Conservation (phyloP, 2,329 filamentous ascomycete species). For the Akanthomyces lecanii region DNA sequence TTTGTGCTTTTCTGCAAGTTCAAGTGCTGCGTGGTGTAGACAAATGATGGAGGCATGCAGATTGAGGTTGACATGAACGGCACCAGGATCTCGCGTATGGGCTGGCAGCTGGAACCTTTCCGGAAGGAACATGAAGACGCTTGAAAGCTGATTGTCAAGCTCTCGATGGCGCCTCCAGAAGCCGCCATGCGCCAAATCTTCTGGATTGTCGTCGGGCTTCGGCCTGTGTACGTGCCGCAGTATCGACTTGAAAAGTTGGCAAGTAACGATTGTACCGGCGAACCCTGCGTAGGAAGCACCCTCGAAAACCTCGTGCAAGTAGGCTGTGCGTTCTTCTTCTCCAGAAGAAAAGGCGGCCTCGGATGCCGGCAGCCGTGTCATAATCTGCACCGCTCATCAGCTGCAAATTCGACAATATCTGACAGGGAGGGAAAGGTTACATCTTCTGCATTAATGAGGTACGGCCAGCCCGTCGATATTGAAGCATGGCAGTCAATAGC, state of each 20-base stretch:
- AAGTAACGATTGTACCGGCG: constrained; percentile 67
- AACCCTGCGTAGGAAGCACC: constrained; percentile 65
- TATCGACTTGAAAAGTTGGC: constrained; percentile 76
- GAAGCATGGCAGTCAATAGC: constrained; percentile 79
- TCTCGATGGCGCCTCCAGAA: constrained; percentile 85
- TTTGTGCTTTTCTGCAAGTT: constrained; percentile 71
- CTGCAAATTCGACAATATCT: neutral
- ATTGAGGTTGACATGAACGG: constrained; percentile 81
- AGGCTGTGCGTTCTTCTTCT: constrained; percentile 56
- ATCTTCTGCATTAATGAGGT: constrained; percentile 70
- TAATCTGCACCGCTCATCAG: constrained; percentile 44
- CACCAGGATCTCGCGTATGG: constrained; percentile 64
- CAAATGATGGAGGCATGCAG: constrained; percentile 86
- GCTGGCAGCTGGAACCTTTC: constrained; percentile 67
- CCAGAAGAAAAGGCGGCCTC: constrained; percentile 72
- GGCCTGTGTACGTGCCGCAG: constrained; percentile 74
- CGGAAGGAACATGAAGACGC: constrained; percentile 74
- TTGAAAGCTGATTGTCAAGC: constrained; percentile 76
- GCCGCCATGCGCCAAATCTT: constrained; percentile 67
- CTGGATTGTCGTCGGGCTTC: constrained; percentile 64
- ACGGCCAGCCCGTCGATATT: constrained; percentile 88
- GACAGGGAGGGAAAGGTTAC: constrained; percentile 30
- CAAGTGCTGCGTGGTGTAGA: constrained; percentile 82
- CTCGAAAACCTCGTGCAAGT: constrained; percentile 60
- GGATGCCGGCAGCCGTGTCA: constrained; percentile 73